Percentiles rank a stretch among this genome's conserved stretches.
Conservation (phyloP, 169 alveolate species). For the Eimeria mitis region DNA sequence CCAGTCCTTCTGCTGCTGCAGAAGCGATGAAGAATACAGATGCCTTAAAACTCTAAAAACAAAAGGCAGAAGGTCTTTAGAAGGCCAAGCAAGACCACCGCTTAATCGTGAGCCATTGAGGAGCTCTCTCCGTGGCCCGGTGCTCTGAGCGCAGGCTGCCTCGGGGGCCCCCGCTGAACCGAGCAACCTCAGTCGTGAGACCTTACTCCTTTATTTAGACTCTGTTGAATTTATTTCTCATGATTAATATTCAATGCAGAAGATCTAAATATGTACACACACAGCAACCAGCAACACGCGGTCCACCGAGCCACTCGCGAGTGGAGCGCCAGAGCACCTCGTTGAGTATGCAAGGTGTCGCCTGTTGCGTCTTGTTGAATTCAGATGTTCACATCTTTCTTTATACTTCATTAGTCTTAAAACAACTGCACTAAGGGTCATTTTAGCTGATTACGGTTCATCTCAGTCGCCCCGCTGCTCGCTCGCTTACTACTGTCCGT, state of each 20-base stretch:
- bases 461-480: not conserved
- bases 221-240: not conserved
- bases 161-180: conserved; percentile 54
- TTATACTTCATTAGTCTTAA: not conserved
- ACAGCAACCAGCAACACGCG: not conserved
- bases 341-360: conserved; percentile 15
- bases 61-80: conserved; percentile 10
- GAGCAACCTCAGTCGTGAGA: not conserved
- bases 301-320: conserved; percentile 24
- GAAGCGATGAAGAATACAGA: not conserved
- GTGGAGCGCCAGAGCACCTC: conserved; percentile 9
- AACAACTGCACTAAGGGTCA: not conserved
- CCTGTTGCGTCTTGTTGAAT: not conserved
- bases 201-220: not conserved
- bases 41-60: conserved; percentile 14
- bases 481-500: not conserved
- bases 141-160: conserved; percentile 66
- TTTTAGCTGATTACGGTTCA: not conserved
- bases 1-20: conserved; percentile 16
- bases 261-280: conserved; percentile 4
- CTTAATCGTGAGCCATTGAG: conserved; percentile 3
- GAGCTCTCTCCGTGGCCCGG: conserved; percentile 63
- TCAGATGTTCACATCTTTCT: not conserved
- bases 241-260: not conserved
- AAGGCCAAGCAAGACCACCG: not conserved